These are phyloP conservation scores for Arthroderma sp. DNA, from an alignment of 2,329 filamentous ascomycete species.

Conservation along the genomic window DNA sequence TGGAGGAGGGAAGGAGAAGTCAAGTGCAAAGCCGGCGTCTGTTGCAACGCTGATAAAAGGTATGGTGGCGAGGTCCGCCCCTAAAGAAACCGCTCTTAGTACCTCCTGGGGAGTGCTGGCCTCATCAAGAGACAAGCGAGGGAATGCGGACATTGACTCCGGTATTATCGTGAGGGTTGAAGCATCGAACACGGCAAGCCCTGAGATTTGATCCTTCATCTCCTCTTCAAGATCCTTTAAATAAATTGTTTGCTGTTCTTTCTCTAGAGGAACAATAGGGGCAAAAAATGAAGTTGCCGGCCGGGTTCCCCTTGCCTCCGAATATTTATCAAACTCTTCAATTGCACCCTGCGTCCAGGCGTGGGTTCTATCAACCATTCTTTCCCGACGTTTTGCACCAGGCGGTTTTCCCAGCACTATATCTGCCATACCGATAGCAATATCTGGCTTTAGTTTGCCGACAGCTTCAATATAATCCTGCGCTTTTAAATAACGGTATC, in stretches of 20 bases:
- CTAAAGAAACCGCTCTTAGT: slow-evolving; percentile 60
- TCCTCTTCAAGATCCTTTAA: slow-evolving; percentile 59
- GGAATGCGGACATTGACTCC: slow-evolving; percentile 46
- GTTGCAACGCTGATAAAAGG: slow-evolving; percentile 63
- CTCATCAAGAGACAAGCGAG: slow-evolving; percentile 60
- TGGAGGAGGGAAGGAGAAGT: slow-evolving; percentile 56
- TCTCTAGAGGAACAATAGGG: slow-evolving; percentile 59
- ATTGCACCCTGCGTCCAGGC: slow-evolving; percentile 64
- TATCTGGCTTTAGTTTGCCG: slow-evolving; percentile 58
- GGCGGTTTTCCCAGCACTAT: slow-evolving; percentile 47
- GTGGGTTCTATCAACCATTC: slow-evolving; percentile 78
- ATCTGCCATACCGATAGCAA: slow-evolving; percentile 68
- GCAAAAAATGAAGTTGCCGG: slow-evolving; percentile 44
- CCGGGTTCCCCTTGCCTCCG: slow-evolving; percentile 18
- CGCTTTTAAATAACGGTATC: slow-evolving; percentile 59
- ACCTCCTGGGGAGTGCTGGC: slow-evolving; percentile 62
- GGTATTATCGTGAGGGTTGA: slow-evolving; percentile 56
- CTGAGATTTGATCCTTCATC: slow-evolving; percentile 43
- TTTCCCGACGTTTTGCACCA: slow-evolving; percentile 58
- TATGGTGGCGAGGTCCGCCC: slow-evolving; percentile 66
- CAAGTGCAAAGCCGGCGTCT: slow-evolving; percentile 72
- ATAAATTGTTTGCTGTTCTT: slow-evolving; percentile 66
- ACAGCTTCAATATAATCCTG: slow-evolving; percentile 56
- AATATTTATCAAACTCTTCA: slow-evolving; percentile 26
- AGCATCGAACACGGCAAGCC: slow-evolving; percentile 66